Evolutionary conservation across 2,329 filamentous ascomycete genomes (phyloP), one percentile per base, ranked within the genome.

Genomic region (Penicillium sp.): DNA sequence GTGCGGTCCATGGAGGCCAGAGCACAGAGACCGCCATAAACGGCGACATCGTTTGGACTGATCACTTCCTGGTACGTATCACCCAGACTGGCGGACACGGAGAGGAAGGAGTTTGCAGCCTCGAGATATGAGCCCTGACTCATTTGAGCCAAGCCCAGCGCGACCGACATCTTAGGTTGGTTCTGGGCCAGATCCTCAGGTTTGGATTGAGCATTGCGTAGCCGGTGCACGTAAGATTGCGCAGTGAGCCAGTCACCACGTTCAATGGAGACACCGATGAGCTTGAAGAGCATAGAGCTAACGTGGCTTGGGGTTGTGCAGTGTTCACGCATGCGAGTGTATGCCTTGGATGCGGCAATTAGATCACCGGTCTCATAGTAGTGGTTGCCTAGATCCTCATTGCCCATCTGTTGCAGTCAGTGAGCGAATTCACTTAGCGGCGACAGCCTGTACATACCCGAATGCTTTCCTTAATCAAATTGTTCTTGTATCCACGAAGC

Each of bases 391-490:
- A 98, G 80, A 66, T 98, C 95, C 73, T 97, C 92, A 67, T 97
- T 90, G 45, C 91, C 93, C 87, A 98, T 97, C 90, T 96, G 65
- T 19, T 45, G 19, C 41, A 49, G 52, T 63, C 27, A 66, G 57
- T 56, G 49, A 56, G 24, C 3, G 11, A 6, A 10, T 14, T 21
- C 13, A 5, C 11, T 7, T 3, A 31, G 21, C 1, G 16, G 19
- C 10, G 3, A 37, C 3, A n/a, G 11, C 1, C 7, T 19, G 2
- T 31, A 7, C 83, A 55, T 80, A 96, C 92, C 65, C 93, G 79
- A 68, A 98, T 96, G 77, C 92, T 97, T 77, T 99, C 95, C 73
- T 97, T 96, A 67, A 99, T 92, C 44, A 98, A 78, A 68, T 98
- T 99, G 71, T 97, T 96, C 77, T 95, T 96, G 75, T 98, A 98